A percentile compares a stretch with the other conserved stretches of the same genome.
Conservation (phyloP, 768 basidiomycete species). For the Strobilomyces confusus region DNA sequence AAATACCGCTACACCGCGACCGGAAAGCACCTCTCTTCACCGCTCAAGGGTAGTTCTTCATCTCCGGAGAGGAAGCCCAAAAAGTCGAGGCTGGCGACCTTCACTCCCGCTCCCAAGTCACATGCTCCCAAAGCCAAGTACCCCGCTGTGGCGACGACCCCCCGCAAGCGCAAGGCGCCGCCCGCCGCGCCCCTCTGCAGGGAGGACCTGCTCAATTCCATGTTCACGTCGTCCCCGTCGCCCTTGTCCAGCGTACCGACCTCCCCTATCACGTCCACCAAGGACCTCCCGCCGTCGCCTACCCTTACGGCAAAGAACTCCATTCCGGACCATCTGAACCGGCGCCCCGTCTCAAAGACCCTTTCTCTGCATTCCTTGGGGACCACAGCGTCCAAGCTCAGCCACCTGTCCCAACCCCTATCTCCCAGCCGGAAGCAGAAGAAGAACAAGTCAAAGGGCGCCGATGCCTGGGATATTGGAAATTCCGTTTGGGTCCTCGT, state of each 20-base stretch:
- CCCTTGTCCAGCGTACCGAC: slow-evolving; percentile 27
- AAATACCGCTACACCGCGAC: slow-evolving; percentile 33
- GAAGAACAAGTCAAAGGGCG: not conserved
- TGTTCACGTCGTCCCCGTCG: slow-evolving; percentile 18
- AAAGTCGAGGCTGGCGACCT: not conserved
- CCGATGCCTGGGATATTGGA: slow-evolving; percentile 28
- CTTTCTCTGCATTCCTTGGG: slow-evolving; percentile 9
- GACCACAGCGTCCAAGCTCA: slow-evolving; percentile 8
- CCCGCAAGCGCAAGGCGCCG: slow-evolving; percentile 31
- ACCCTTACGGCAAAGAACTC: not conserved
- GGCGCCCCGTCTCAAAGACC: slow-evolving; percentile 8
- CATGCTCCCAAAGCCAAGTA: slow-evolving; percentile 11
- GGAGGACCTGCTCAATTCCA: slow-evolving; percentile 7
- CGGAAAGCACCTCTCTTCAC: slow-evolving; percentile 33
- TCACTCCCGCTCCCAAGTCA: slow-evolving; percentile 12
- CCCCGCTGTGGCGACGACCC: slow-evolving; percentile 11
- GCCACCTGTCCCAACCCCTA: slow-evolving; percentile 18
- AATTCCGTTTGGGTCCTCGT: slow-evolving; percentile 53
- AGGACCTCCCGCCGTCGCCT: slow-evolving; percentile 20
- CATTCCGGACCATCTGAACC: not conserved
- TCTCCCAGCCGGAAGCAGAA: slow-evolving; percentile 22
- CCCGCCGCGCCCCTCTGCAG: slow-evolving; percentile 6
- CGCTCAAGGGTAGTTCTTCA: slow-evolving; percentile 29
- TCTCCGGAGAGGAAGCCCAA: slow-evolving; percentile 27
- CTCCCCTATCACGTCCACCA: slow-evolving; percentile 9